Conservation (phyloP, 192 early-diverging fungal genomes). For the Bifiguratus adelaidae region DNA sequence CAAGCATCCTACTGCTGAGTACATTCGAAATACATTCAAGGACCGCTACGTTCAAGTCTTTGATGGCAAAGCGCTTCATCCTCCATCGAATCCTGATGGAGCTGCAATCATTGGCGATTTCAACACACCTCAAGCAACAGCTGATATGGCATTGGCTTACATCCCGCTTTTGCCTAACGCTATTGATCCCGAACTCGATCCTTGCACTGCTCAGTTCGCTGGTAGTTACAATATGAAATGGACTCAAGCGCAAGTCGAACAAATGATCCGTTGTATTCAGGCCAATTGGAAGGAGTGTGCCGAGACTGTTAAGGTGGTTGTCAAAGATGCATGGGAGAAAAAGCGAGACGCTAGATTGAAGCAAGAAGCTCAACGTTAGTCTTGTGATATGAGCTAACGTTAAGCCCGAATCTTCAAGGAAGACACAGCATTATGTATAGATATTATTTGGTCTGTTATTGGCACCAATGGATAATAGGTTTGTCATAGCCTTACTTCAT, state of each 20-base stretch:
- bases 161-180: slow-evolving; percentile 55
- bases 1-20: neutral
- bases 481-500: too few relatives aligned
- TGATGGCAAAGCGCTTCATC: neutral
- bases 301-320: slow-evolving; percentile 29
- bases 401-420: too few relatives aligned
- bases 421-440: too few relatives aligned
- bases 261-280: slow-evolving; percentile 41
- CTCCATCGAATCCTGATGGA: slow-evolving; percentile 17
- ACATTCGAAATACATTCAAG: neutral
- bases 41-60: neutral
- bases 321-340: slow-evolving; percentile 30
- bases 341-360: slow-evolving; percentile 21
- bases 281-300: slow-evolving; percentile 40
- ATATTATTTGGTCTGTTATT: too few relatives aligned
- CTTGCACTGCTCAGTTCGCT: slow-evolving; percentile 47
- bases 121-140: neutral
- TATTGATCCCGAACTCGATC: slow-evolving; percentile 43
- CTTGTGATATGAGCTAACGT: too few relatives aligned
- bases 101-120: neutral
- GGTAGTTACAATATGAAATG: slow-evolving; percentile 59
- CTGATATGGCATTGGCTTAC: slow-evolving; percentile 42
- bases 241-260: slow-evolving; percentile 49
- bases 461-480: too few relatives aligned
- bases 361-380: too few relatives aligned